Evolutionary conservation across 495 filamentous ascomycete species (phyloP).

Genomic region (Endocarpon pusillum): DNA sequence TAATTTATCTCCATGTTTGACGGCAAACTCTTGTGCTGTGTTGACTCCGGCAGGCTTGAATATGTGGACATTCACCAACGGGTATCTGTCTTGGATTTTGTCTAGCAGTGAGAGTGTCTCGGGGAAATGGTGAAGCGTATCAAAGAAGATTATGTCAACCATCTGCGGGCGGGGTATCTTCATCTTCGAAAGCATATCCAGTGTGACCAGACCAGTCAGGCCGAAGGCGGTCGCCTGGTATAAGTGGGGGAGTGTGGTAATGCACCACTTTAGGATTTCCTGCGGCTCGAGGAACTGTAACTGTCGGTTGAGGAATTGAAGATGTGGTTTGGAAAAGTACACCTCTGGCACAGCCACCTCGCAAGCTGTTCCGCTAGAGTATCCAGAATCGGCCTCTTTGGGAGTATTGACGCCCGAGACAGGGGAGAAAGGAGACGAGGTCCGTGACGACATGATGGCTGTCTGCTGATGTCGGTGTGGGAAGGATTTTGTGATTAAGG

Average conservation of each 20-base stretch:
- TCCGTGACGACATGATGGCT: slow-evolving; percentile 26
- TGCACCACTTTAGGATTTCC: slow-evolving; percentile 85
- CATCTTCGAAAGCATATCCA: slow-evolving; percentile 89
- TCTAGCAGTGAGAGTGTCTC: slow-evolving; percentile 78
- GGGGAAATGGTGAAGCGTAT: slow-evolving; percentile 88
- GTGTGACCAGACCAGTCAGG: slow-evolving; percentile 77
- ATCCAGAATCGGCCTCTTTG: slow-evolving; percentile 63
- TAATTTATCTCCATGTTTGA: slow-evolving; percentile 61
- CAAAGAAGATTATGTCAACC: slow-evolving; percentile 88
- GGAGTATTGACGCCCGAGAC: slow-evolving; percentile 22
- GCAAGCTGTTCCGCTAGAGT: slow-evolving; percentile 58
- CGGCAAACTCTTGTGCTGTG: slow-evolving; percentile 57
- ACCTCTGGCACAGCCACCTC: slow-evolving; percentile 49
- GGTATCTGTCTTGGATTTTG: slow-evolving; percentile 57
- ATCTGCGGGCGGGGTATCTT: slow-evolving; percentile 45
- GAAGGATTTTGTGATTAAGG: background rate
- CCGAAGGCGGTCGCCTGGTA: slow-evolving; percentile 98
- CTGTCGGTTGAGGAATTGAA: slow-evolving; percentile 78
- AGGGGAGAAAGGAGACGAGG: slow-evolving; percentile 21
- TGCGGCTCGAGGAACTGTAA: slow-evolving; percentile 65
- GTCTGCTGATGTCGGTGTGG: slow-evolving; percentile 1
- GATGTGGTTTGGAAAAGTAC: slow-evolving; percentile 74
- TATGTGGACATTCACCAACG: slow-evolving; percentile 61
- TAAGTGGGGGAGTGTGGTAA: slow-evolving; percentile 73
- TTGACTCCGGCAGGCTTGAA: slow-evolving; percentile 67